phyloP scores from a whole-genome alignment of 192 early-diverging fungal genomes.

The Spizellomyces sp. region DNA sequence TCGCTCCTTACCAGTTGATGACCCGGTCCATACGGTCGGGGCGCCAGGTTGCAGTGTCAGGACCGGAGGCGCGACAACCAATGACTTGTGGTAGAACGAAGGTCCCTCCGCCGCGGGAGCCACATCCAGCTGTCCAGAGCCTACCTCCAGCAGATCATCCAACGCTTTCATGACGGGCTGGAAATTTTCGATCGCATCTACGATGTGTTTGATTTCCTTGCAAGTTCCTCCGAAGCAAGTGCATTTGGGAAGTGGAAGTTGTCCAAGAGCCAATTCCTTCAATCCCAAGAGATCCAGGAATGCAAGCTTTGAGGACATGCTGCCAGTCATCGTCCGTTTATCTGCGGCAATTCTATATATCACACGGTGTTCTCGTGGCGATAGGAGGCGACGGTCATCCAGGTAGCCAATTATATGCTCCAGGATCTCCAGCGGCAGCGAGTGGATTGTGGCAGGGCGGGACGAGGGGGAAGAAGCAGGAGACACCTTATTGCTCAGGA shows the following conservation, averaged over 20 bases:
- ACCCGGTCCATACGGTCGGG: too few relatives aligned
- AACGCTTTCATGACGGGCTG: not conserved
- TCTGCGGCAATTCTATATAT: slow-evolving; percentile 10
- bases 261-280: slow-evolving; percentile 1
- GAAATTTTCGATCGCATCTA: slow-evolving; percentile 7
- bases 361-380: slow-evolving; percentile 4
- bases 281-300: slow-evolving; percentile 13
- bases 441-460: slow-evolving; percentile 11
- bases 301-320: not conserved
- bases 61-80: too few relatives aligned
- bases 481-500: slow-evolving; percentile 16
- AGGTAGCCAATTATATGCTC: slow-evolving; percentile 22
- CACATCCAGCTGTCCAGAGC: too few relatives aligned
- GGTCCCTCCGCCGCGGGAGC: not conserved
- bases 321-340: not conserved
- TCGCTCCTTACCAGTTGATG: too few relatives aligned
- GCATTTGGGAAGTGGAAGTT: slow-evolving; percentile 2
- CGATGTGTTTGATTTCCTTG: slow-evolving; percentile 11
- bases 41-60: too few relatives aligned
- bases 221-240: slow-evolving; percentile 9
- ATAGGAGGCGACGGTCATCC: not conserved
- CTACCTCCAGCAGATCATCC: not conserved
- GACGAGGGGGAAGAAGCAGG: slow-evolving; percentile 16
- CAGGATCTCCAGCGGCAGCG: slow-evolving; percentile 15
- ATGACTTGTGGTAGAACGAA: too few relatives aligned